Percentiles rank a stretch among this genome's conserved stretches.
phyloP scores from a whole-genome alignment of 192 early-diverging fungal genomes.

The Lobosporangium transversale region DNA sequence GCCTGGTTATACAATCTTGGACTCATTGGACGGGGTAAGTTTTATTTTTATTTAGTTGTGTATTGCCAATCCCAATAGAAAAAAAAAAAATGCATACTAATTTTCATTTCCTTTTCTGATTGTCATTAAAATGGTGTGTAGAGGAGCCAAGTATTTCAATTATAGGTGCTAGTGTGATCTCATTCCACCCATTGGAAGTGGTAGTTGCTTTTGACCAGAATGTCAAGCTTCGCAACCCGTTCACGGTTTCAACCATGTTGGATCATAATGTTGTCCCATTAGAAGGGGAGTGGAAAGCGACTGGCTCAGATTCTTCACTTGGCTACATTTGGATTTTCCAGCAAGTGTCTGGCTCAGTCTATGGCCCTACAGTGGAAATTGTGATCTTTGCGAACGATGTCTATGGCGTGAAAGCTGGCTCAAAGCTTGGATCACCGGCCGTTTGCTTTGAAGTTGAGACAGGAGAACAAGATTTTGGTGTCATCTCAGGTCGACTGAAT shows the following conservation, averaged over 20 bases:
- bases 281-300: slow-evolving; percentile 47
- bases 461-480: slow-evolving; percentile 15
- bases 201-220: slow-evolving; percentile 55
- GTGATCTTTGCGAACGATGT: slow-evolving; percentile 36
- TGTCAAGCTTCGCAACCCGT: slow-evolving; percentile 27
- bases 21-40: slow-evolving; percentile 77
- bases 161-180: slow-evolving; percentile 44
- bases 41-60: not conserved
- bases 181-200: slow-evolving; percentile 41
- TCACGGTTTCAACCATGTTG: slow-evolving; percentile 32
- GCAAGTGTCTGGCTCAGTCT: slow-evolving; percentile 12
- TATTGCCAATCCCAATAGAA: no score
- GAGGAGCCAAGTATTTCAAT: slow-evolving; percentile 36
- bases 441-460: slow-evolving; percentile 47
- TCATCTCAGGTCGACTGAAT: slow-evolving; percentile 23
- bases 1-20: slow-evolving; percentile 98
- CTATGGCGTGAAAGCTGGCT: slow-evolving; percentile 25
- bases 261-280: slow-evolving; percentile 21
- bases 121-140: no score
- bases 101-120: no score
- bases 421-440: slow-evolving; percentile 12
- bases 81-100: no score
- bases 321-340: slow-evolving; percentile 48
- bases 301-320: slow-evolving; percentile 25
- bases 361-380: slow-evolving; percentile 44